Percentiles rank a stretch among this genome's conserved stretches.
Conservation (phyloP, 2,329 filamentous ascomycete species). For the Graphiopsis chlorocephala region DNA sequence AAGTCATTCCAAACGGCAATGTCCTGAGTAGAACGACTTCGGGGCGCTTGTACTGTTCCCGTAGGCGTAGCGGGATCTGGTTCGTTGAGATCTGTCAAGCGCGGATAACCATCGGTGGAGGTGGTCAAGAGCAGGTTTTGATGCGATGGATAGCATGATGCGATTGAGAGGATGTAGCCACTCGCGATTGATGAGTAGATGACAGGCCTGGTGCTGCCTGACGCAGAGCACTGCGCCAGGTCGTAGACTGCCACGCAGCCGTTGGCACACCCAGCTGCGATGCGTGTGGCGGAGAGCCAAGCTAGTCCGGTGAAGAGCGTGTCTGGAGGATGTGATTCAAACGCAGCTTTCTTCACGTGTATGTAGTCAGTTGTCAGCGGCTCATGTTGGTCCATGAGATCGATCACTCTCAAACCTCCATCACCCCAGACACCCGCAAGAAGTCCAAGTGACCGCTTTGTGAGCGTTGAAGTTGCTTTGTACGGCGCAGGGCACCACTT, state of each 20-base stretch:
- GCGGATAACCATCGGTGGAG: constrained; percentile 54
- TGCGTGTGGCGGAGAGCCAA: constrained; percentile 56
- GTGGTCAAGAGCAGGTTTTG: constrained; percentile 53
- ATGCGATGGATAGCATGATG: constrained; percentile 53
- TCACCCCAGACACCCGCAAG: constrained; percentile 60
- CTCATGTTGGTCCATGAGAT: constrained; percentile 39
- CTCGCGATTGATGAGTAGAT: constrained; percentile 44
- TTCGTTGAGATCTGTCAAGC: constrained; percentile 54
- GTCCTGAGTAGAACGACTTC: constrained; percentile 49
- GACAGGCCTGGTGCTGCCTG: constrained; percentile 42
- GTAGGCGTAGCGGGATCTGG: constrained; percentile 41
- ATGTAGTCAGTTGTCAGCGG: constrained; percentile 30
- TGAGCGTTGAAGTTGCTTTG: constrained; percentile 25
- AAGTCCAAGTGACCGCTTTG: constrained; percentile 44
- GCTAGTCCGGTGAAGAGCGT: constrained; percentile 56
- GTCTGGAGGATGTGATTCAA: constrained; percentile 49
- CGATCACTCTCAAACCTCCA: constrained; percentile 54
- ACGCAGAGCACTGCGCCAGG: constrained; percentile 33
- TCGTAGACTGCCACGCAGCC: constrained; percentile 57
- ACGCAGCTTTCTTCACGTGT: constrained; percentile 48
- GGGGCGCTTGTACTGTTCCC: constrained; percentile 46
- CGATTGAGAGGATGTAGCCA: constrained; percentile 48
- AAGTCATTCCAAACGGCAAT: constrained; percentile 56
- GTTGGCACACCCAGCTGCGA: constrained; percentile 56
- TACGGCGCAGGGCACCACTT: constrained; percentile 55